Percentiles rank a stretch among this genome's conserved stretches.
Conservation (phyloP, 176 grass and related monocot species). For the Cenchrus purpureus region DNA sequence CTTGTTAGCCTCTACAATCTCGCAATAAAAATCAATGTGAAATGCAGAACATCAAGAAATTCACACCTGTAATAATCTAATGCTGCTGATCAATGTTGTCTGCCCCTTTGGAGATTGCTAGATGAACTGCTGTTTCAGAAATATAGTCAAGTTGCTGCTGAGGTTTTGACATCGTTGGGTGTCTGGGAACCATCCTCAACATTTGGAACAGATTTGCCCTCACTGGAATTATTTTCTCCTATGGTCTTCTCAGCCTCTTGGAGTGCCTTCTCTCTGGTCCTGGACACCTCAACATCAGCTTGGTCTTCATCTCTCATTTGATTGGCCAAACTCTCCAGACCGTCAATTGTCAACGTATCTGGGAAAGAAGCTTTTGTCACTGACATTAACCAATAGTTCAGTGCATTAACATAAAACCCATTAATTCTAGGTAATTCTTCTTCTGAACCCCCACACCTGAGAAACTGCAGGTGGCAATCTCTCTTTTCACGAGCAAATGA, state of each 20-base stretch:
- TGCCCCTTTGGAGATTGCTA: neutral
- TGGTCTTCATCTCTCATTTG: neutral
- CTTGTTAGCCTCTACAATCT: too few species aligned
- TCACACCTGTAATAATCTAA: conserved; percentile 32
- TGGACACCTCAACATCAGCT: too few species aligned
- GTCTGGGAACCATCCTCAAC: too few species aligned
- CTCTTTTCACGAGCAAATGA: too few species aligned
- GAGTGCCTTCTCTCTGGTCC: too few species aligned
- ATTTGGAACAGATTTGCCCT: neutral
- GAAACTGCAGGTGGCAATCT: too few species aligned
- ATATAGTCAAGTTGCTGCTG: neutral
- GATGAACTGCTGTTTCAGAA: conserved; percentile 3
- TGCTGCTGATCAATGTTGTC: neutral
- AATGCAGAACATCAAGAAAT: neutral
- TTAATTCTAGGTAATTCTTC: too few species aligned
- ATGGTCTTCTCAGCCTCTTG: neutral
- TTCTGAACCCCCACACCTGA: too few species aligned
- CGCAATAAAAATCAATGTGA: neutral
- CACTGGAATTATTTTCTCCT: neutral
- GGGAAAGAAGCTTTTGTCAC: neutral
- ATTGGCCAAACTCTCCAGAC: neutral
- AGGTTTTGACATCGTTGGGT: neutral
- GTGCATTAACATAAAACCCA: too few species aligned
- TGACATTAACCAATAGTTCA: neutral
- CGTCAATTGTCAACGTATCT: neutral